Percentiles rank a stretch among this genome's conserved stretches.
Evolutionary conservation across 2,329 filamentous ascomycete genomes (phyloP).

Genomic region (Incumbomyces delicatus): DNA sequence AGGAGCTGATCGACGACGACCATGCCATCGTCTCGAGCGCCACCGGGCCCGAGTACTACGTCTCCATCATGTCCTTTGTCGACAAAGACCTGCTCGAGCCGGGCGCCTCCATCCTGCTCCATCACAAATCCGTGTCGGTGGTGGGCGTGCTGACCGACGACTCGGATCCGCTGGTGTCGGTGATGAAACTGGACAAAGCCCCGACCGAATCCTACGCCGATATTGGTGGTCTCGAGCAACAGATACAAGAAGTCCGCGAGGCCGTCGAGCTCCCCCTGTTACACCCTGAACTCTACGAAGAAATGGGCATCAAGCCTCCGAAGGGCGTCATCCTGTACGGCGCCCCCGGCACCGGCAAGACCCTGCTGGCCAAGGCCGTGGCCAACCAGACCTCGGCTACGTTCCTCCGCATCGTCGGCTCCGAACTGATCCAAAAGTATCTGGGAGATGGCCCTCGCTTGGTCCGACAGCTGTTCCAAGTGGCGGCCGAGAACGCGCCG

Average conservation of each 20-base stretch:
- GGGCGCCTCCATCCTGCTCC: slow-evolving; percentile 85
- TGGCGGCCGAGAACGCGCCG: slow-evolving; percentile 89
- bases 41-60: slow-evolving; percentile 96
- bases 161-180: slow-evolving; percentile 85
- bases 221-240: slow-evolving; percentile 87
- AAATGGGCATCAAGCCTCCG: slow-evolving; percentile 99
- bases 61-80: slow-evolving; percentile 99
- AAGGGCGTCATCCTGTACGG: slow-evolving; percentile 99
- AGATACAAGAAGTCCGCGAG: slow-evolving; percentile 96
- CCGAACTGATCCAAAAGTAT: slow-evolving; percentile 97
- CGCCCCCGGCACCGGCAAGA: slow-evolving; percentile 94
- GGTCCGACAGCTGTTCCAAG: slow-evolving; percentile 82
- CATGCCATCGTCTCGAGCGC: slow-evolving; percentile 97
- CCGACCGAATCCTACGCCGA: slow-evolving; percentile 97
- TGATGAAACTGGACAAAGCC: slow-evolving; percentile 99
- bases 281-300: slow-evolving; percentile 95
- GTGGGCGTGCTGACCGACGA: slow-evolving; percentile 96
- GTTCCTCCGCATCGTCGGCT: slow-evolving; percentile 93
- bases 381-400: slow-evolving; percentile 98
- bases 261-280: slow-evolving; percentile 90
- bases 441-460: slow-evolving; percentile 89
- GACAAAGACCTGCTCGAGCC: slow-evolving; percentile 97
- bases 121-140: slow-evolving; percentile 96
- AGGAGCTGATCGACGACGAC: slow-evolving; percentile 98
- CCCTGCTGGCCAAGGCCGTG: slow-evolving; percentile 87